Base-by-base conservation (phyloP, 495 filamentous ascomycete species). In the Aspergillus indologenus region DNA sequence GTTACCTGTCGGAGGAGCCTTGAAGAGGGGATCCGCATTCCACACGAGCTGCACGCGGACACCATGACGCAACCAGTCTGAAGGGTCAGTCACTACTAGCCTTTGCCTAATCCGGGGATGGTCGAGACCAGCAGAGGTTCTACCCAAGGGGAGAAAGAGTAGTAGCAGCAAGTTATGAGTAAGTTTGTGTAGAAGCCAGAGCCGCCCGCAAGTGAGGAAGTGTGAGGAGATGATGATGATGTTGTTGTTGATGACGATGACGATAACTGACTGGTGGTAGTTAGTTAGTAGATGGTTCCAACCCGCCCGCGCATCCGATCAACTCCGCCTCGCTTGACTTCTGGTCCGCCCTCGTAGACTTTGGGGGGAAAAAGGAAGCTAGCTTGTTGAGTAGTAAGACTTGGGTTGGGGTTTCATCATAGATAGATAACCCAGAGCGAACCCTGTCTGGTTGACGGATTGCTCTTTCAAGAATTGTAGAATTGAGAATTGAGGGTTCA, bases 51-150 rank as follows among this genome's bases (percentile, higher is more conserved):
- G 31, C 56, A 52, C 29, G 45, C 53, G 42, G 42, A 4, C 43
- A 24, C 21, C 24, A 52, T 61, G 58, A 61, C 58, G 58, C 58
- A 61, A 61, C 69, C 66, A 65, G 5, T 40, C 34, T 40, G 6
- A 40, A 40, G 34, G 12, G 12, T 6, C 2, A 40, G 34, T 2
- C 6, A 40, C 12, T 40, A 15, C 12, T 40, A 15, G 34, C 34
- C 34, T 40, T 40, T 40, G 5, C 34, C 34, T 40, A 40, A 40
- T 40, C 34, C 34, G 34, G 34, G 34, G 34, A 40, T 40, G 34
- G 34, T 40, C 34, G 34, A 40, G 34, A 40, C 34, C 34, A 40
- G 34, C 26, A 29, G 34, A 40, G 34, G 34, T 11, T 40, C 34
- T 40, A 40, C 34, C 34, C 7, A 7, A 14, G 34, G 12, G 7